Base-by-base conservation (phyloP, 306 rosid genomes). In the Acacia acuminata region DNA sequence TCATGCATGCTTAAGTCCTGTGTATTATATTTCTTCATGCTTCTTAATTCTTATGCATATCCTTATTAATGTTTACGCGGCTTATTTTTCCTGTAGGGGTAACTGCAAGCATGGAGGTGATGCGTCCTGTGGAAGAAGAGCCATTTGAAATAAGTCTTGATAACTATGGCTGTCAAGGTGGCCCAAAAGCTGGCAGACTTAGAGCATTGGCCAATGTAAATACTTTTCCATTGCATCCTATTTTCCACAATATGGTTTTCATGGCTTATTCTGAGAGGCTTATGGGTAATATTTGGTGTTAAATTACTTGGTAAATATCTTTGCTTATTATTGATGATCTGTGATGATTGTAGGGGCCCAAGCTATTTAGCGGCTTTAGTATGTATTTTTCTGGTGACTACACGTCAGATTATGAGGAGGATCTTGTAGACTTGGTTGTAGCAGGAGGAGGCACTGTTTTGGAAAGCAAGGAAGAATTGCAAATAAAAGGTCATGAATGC, bases 101-200 rank as follows among this genome's bases (percentile, higher is more conserved):
- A 70, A 91, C 84, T 79, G 97, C 92, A 75, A 90, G 94, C 89
- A 85, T 91, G 76, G 91, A 88, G 84, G 87, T 64, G 24, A 85
- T 58, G 76, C 68, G 74, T 77, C 90, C 72, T 43, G 89, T 94
- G 79, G 89, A 89, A 5, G 98, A 96, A 84, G 97, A 90, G 69
- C 90, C 89, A 22, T 96, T 85, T 80, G 98, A 96, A 88, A 83
- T 96, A 78, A 34, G 76, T 79, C 91, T 92, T 45, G 99, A 96
- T 83, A 94, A 94, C 87, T 84, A 94, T 19, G 98, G 99, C 58
- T 83, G 98, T 80, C 74, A 76, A 25, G 88, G 90, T 87, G 97
- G 97, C 86, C 95, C 99, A 13, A 94, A 86, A 83, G 77, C 90
- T 85, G 98, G 98, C 86, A 89, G 99, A 88, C 89, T 90, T 56